Evolutionary conservation across 2,329 filamentous ascomycete species (phyloP).

Genomic region (Pseudovirgaria hyperparasitica): DNA sequence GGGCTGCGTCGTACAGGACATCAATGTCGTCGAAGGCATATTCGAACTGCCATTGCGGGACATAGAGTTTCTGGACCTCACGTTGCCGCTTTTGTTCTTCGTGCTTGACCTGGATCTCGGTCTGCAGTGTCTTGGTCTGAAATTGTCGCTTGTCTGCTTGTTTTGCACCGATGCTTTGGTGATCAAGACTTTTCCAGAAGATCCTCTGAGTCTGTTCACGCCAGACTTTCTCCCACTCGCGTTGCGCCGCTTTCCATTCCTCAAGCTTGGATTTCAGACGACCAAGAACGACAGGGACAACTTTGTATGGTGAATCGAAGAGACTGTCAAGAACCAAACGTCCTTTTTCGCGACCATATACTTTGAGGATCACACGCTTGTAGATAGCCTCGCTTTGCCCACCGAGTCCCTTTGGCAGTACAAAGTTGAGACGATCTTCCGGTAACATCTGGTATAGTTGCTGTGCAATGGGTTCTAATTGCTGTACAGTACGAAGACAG

Average conservation of each 20-base stretch:
- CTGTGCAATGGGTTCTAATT: slow-evolving; percentile 87
- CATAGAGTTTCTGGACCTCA: slow-evolving; percentile 44
- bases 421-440: slow-evolving; percentile 61
- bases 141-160: slow-evolving; percentile 83
- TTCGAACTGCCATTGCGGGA: slow-evolving; percentile 58
- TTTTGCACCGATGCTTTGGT: slow-evolving; percentile 87
- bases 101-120: slow-evolving; percentile 82
- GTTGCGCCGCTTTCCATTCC: slow-evolving; percentile 92
- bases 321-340: slow-evolving; percentile 77
- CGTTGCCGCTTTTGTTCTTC: slow-evolving; percentile 75
- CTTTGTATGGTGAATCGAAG: slow-evolving; percentile 69
- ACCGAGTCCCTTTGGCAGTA: slow-evolving; percentile 70
- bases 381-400: slow-evolving; percentile 95
- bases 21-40: slow-evolving; percentile 53
- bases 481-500: slow-evolving; percentile 86
- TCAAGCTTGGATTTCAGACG: slow-evolving; percentile 92
- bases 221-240: slow-evolving; percentile 99
- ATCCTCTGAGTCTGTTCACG: slow-evolving; percentile 88
- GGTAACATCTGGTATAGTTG: slow-evolving; percentile 67
- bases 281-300: slow-evolving; percentile 78
- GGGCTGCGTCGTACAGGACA: slow-evolving; percentile 38
- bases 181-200: slow-evolving; percentile 92
- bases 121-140: slow-evolving; percentile 77
- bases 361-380: slow-evolving; percentile 92
- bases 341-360: slow-evolving; percentile 78